Evolutionary conservation across 495 filamentous ascomycete genomes (phyloP).

Genomic region (Neurospora sp.): DNA sequence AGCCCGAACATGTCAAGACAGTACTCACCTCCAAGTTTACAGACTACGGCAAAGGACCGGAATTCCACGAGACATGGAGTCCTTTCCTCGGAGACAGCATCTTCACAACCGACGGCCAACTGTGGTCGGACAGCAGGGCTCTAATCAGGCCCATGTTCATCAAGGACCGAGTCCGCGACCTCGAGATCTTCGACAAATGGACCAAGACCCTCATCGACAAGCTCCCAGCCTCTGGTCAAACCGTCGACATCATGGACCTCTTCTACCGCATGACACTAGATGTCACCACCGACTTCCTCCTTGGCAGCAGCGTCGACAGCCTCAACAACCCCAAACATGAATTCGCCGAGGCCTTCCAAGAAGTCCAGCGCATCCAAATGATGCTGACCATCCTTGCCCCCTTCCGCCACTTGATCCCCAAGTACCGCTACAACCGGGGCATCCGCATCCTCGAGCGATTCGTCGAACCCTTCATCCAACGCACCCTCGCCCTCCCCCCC

Average conservation of each 20-base stretch:
- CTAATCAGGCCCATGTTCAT: slow-evolving; percentile 50
- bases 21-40: slow-evolving; percentile 45
- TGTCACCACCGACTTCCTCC: slow-evolving; percentile 48
- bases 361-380: slow-evolving; percentile 43
- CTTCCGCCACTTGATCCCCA: slow-evolving; percentile 32
- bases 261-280: slow-evolving; percentile 48
- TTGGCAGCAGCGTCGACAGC: slow-evolving; percentile 44
- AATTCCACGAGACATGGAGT: slow-evolving; percentile 40
- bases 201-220: slow-evolving; percentile 29
- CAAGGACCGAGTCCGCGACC: slow-evolving; percentile 37
- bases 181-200: slow-evolving; percentile 43
- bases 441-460: slow-evolving; percentile 40
- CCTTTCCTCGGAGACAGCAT: slow-evolving; percentile 49
- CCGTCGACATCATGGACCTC: slow-evolving; percentile 42
- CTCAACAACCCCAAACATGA: slow-evolving; percentile 38
- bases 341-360: slow-evolving; percentile 43
- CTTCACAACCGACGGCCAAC: slow-evolving; percentile 47
- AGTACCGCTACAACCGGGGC: slow-evolving; percentile 27
- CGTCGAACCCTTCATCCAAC: slow-evolving; percentile 42
- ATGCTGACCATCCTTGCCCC: slow-evolving; percentile 33
- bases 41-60: slow-evolving; percentile 45
- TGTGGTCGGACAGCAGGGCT: slow-evolving; percentile 42
- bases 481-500: slow-evolving; percentile 35
- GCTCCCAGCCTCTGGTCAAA: slow-evolving; percentile 28
- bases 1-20: slow-evolving; percentile 49